These are phyloP conservation scores for Fusarium irregulare DNA, from an alignment of 2,329 filamentous ascomycete species.

Conservation along the genomic window DNA sequence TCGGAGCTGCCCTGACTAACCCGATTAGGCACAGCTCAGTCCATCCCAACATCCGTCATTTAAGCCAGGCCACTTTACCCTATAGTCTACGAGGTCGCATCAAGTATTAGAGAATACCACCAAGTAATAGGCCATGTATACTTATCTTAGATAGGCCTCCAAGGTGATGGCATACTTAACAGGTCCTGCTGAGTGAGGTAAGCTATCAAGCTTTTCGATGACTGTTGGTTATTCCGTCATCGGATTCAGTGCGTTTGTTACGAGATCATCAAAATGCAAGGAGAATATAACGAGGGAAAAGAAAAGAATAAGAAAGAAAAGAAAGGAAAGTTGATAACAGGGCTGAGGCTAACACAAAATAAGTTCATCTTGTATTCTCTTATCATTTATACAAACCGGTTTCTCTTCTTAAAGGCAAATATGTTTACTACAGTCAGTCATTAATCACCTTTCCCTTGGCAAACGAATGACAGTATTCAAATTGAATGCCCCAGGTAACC, in stretches of 20 bases:
- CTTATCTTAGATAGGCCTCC: not conserved
- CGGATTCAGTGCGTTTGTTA: not conserved
- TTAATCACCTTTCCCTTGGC: not conserved
- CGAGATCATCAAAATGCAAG: not conserved
- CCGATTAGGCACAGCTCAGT: not conserved
- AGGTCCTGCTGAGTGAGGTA: not conserved
- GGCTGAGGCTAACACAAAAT: not conserved
- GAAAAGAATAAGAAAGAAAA: not conserved
- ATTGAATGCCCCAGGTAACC: not conserved
- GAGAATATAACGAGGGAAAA: not conserved
- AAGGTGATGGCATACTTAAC: not conserved
- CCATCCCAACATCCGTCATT: not conserved
- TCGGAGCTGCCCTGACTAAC: constrained; percentile 8
- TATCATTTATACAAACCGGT: not conserved
- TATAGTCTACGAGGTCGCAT: not conserved
- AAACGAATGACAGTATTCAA: not conserved
- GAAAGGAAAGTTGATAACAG: not conserved
- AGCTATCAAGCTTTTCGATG: not conserved
- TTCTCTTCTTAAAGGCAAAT: not conserved
- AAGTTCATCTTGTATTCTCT: not conserved
- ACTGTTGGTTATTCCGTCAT: not conserved
- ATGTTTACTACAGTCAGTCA: not conserved
- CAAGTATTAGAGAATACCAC: not conserved
- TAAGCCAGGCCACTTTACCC: constrained; percentile 2
- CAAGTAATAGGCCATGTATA: not conserved